These are phyloP conservation scores for Neurospora tetraspora DNA, from an alignment of 495 filamentous ascomycete genomes.

Conservation along the genomic window DNA sequence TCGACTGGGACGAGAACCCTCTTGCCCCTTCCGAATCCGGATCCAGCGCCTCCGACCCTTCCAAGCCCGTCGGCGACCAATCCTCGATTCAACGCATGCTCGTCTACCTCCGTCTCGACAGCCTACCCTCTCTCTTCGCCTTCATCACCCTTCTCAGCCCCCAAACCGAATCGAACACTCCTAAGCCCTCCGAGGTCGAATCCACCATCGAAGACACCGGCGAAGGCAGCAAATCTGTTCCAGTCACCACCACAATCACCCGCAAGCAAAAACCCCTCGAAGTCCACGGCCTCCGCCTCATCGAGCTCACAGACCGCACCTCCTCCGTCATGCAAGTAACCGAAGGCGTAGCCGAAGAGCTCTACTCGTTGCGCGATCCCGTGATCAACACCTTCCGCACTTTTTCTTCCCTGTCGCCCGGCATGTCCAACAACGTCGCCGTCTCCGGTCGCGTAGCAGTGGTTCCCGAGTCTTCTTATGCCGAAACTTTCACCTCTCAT, in stretches of 20 bases:
- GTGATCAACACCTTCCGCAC: constrained; percentile 88
- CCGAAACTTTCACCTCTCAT: constrained; percentile 59
- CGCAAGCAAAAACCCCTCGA: constrained; percentile 48
- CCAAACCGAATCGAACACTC: constrained; percentile 15
- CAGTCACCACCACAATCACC: constrained; percentile 9
- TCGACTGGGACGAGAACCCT: constrained; percentile 79
- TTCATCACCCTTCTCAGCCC: constrained; percentile 69
- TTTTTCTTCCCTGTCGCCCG: constrained; percentile 55
- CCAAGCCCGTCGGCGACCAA: constrained; percentile 35
- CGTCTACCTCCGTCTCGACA: constrained; percentile 73
- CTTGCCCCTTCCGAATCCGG: constrained; percentile 31
- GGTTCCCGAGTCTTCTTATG: constrained; percentile 65
- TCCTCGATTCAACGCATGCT: constrained; percentile 37
- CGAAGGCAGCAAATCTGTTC: constrained; percentile 6
- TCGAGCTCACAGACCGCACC: constrained; percentile 85
- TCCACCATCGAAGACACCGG: constrained; percentile 6
- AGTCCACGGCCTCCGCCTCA: constrained; percentile 75
- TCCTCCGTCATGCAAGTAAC: constrained; percentile 94
- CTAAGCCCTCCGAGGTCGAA: not conserved
- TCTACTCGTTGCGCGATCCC: constrained; percentile 63
- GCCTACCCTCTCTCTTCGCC: constrained; percentile 75
- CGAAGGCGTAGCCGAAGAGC: constrained; percentile 53
- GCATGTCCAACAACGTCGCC: constrained; percentile 54
- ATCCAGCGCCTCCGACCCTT: constrained; percentile 24
- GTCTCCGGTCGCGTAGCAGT: constrained; percentile 72